A percentile compares a stretch with the other conserved stretches of the same genome.
These are phyloP conservation scores for Isabelozyma rhagii DNA, from an alignment of 805 yeast genomes.

Conservation along the genomic window DNA sequence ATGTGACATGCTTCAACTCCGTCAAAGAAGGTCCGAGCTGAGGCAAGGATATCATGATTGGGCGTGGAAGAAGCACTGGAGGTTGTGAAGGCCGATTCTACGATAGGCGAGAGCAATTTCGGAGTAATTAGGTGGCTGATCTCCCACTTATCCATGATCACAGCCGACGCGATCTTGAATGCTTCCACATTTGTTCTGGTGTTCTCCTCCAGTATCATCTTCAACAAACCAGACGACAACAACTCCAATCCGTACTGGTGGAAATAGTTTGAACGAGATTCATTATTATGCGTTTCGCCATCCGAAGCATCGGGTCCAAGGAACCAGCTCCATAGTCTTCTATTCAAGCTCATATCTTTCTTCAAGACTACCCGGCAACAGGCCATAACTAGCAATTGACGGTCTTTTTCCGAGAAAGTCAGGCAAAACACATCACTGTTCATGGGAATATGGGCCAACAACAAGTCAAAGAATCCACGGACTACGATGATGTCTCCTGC, in stretches of 20 bases:
- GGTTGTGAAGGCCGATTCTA: conserved; percentile 44
- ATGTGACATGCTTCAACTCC: conserved; percentile 78
- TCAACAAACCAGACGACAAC: conserved; percentile 52
- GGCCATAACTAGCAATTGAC: conserved; percentile 53
- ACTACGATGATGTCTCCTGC: conserved; percentile 64
- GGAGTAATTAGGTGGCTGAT: conserved; percentile 78
- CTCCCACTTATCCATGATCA: conserved; percentile 93
- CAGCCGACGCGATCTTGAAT: conserved; percentile 57
- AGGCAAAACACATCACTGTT: conserved; percentile 54
- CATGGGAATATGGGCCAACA: conserved; percentile 65
- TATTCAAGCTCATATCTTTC: conserved; percentile 90
- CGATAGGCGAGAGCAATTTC: conserved; percentile 59
- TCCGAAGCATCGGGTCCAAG: conserved; percentile 57
- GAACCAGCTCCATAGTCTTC: conserved; percentile 92
- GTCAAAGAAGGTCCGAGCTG: conserved; percentile 75
- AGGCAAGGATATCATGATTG: conserved; percentile 37
- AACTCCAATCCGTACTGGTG: conserved; percentile 49
- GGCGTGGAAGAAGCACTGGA: neutral
- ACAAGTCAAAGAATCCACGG: conserved; percentile 82
- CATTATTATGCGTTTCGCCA: conserved; percentile 3
- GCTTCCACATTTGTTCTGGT: conserved; percentile 43
- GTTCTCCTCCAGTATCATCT: conserved; percentile 35
- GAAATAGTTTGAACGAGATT: conserved; percentile 55
- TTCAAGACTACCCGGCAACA: conserved; percentile 69
- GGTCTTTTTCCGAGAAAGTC: conserved; percentile 50